Conservation (phyloP, 164 flowering plant species). For the Liriodendron chinense region DNA sequence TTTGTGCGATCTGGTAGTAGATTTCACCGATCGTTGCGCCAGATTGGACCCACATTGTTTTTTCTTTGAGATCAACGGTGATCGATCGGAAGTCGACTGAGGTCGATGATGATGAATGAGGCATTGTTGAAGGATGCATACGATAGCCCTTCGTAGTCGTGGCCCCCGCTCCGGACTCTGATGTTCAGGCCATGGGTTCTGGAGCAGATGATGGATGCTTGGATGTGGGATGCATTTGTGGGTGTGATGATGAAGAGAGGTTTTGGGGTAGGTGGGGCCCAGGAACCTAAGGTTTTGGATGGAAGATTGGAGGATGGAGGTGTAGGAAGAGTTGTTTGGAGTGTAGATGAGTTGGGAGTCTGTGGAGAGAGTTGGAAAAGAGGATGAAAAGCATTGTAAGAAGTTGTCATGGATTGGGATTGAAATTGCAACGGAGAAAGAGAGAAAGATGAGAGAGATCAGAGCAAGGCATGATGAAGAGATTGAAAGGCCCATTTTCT, state of each 20-base stretch:
- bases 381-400: constrained; percentile 5
- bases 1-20: constrained; percentile 26
- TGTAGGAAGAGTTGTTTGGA: constrained; percentile 9
- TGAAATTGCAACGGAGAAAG: not conserved
- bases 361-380: not conserved
- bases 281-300: constrained; percentile 17
- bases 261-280: constrained; percentile 9
- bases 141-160: constrained; percentile 38
- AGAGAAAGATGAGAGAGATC: not conserved
- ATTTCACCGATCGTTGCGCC: constrained; percentile 38
- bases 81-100: constrained; percentile 20
- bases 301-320: constrained; percentile 10
- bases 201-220: constrained; percentile 24
- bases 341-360: not conserved
- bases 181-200: constrained; percentile 13
- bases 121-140: not conserved
- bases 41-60: constrained; percentile 25
- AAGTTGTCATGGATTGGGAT: constrained; percentile 6
- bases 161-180: constrained; percentile 31
- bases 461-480: not conserved
- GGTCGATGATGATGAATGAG: constrained; percentile 25
- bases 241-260: constrained; percentile 28
- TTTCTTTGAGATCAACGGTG: constrained; percentile 10
- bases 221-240: constrained; percentile 15
- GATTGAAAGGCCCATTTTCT: not conserved